A percentile compares a stretch with the other conserved stretches of the same genome.
Conservation (phyloP, 2,329 filamentous ascomycete genomes). For the Colletotrichum aenigma region DNA sequence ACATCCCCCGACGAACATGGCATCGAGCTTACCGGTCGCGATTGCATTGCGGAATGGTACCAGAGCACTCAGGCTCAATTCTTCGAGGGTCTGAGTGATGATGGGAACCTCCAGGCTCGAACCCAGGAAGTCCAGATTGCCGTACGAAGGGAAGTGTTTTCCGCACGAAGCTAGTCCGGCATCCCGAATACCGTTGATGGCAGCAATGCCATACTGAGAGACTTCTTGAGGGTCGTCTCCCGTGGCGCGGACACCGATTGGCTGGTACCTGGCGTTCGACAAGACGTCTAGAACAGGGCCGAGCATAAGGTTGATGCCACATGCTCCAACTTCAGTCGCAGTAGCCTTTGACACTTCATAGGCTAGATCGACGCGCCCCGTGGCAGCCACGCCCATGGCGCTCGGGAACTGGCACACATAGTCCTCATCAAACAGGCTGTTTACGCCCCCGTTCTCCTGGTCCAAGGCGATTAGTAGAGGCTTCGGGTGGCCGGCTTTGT, state of each 20-base stretch:
- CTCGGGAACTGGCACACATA: constrained; percentile 97
- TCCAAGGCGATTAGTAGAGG: constrained; percentile 91
- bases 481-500: constrained; percentile 86
- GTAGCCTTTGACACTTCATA: constrained; percentile 93
- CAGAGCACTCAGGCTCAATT: constrained; percentile 87
- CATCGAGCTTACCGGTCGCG: constrained; percentile 78
- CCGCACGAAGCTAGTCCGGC: constrained; percentile 88
- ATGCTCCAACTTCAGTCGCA: constrained; percentile 87
- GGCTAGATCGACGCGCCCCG: constrained; percentile 81
- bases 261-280: constrained; percentile 90
- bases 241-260: constrained; percentile 84
- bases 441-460: constrained; percentile 97
- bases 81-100: constrained; percentile 92
- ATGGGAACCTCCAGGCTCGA: constrained; percentile 92
- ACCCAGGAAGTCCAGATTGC: constrained; percentile 90
- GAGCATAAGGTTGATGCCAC: constrained; percentile 94
- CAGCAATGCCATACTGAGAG: constrained; percentile 88
- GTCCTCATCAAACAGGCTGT: constrained; percentile 94
- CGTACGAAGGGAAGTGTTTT: constrained; percentile 96
- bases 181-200: constrained; percentile 91
- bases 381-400: constrained; percentile 95
- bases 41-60: constrained; percentile 93
- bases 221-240: constrained; percentile 96
- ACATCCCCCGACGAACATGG: constrained; percentile 95
- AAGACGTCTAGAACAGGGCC: constrained; percentile 93